Percentiles rank a stretch among this genome's conserved stretches.
phyloP scores from a whole-genome alignment of 106 monocot genomes.

The Posidonia australis region DNA sequence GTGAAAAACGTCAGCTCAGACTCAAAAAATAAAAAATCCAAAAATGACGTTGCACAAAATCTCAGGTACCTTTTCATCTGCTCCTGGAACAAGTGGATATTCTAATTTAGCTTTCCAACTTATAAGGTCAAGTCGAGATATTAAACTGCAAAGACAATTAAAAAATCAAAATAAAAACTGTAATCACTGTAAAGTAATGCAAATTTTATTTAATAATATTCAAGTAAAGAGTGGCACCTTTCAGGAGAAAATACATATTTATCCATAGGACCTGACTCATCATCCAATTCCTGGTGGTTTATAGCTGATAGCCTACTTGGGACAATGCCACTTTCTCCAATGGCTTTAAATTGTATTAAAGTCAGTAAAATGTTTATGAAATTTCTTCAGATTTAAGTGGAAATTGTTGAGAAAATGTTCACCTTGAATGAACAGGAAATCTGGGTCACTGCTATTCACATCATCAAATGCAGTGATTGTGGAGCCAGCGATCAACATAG shows the following conservation, averaged over 20 bases:
- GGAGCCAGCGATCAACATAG: conserved; percentile 21
- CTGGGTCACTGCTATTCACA: conserved; percentile 54
- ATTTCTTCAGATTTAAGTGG: too few relatives aligned
- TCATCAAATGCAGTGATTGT: conserved; percentile 68
- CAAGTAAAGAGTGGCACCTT: conserved; percentile 21
- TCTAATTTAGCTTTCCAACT: conserved; percentile 80
- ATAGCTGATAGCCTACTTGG: conserved; percentile 44
- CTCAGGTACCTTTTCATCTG: conserved; percentile 51
- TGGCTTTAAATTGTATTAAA: conserved; percentile 32
- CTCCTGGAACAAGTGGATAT: conserved; percentile 31
- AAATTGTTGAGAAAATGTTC: conserved; percentile 3
- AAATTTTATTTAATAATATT: neutral
- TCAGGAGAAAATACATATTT: conserved; percentile 49
- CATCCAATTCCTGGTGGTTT: conserved; percentile 9
- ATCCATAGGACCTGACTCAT: conserved; percentile 4
- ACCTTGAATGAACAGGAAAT: conserved; percentile 90
- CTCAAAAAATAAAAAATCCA: neutral
- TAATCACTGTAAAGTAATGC: neutral
- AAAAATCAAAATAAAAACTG: neutral
- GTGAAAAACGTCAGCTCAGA: neutral
- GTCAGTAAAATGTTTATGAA: conserved; percentile 4
- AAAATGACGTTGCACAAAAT: neutral
- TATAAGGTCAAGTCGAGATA: conserved; percentile 72
- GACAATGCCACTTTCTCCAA: conserved; percentile 80
- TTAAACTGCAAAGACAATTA: conserved; percentile 32